Evolutionary conservation across 129 eudicot genomes (phyloP), one percentile per base, ranked within the genome.

Genomic region (Centella asiatica): DNA sequence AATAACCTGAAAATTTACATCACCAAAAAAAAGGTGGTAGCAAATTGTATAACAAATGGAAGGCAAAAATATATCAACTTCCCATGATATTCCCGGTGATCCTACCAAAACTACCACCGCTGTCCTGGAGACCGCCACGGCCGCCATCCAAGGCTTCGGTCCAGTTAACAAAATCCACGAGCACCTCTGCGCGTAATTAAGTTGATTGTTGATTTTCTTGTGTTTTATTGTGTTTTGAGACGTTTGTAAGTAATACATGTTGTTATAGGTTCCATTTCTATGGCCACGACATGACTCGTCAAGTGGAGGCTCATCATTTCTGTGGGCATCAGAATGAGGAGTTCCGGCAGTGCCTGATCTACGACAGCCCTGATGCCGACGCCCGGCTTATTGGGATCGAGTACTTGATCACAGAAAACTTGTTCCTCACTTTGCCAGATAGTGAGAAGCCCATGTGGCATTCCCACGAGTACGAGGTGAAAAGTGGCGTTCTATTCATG

Each of bases 231-330:
- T 31, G 5, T n/a, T 7, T 9, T 32, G 26, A 31, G 6, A n/a
- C 33, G 54, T 0, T 64, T 25, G 9, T 50, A 8, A 23, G 25
- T 48, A n/a, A 4, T 26, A 26, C 14, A 1, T 4, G 6, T 57
- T 36, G n/a, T 8, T 68, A 42, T 37, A 86, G 97, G 31, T 87
- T 84, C 69, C 98, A 87, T 65, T 87, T 87, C 69, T 92, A 92
- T n/a, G 98, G 78, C 3, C 73, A 92, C 40, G 98, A 92, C 78
- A 92, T 92, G 98, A 87, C 80, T 0, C 84, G 96, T 5, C 98
- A 92, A 72, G 98, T 92, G 45, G 98, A 92, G 71, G 95, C 98
- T 34, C 98, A 92, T 76, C 98, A 92, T 74, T 92, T 57, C 73
- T 92, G 98, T 51, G 95, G 79, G 2, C 95, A 84, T 70, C 86